Evolutionary conservation across 352 stramenopile genomes (phyloP).

Genomic region (Globisporangium nodosum): DNA sequence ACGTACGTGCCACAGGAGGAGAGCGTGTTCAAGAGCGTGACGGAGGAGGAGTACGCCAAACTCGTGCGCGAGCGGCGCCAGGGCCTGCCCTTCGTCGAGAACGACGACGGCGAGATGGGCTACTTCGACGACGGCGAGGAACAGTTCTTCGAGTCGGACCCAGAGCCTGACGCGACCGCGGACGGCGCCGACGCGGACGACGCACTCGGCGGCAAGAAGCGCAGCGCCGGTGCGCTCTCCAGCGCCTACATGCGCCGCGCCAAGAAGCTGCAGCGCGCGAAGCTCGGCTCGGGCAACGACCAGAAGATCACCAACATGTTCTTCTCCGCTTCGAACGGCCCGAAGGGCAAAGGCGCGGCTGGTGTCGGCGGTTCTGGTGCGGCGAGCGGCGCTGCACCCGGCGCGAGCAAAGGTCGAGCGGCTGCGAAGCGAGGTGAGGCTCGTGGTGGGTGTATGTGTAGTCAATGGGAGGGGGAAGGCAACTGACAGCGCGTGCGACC

Average conservation of each 20-base stretch:
- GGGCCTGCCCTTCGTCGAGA: constrained; percentile 71
- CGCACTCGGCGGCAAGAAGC: constrained; percentile 45
- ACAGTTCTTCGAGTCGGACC: constrained; percentile 85
- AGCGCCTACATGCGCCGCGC: constrained; percentile 67
- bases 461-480: background rate
- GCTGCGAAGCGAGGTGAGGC: constrained; percentile 38
- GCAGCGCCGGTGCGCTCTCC: constrained; percentile 67
- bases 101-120: constrained; percentile 80
- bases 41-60: constrained; percentile 81
- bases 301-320: constrained; percentile 90
- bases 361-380: background rate
- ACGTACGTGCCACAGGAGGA: constrained; percentile 71
- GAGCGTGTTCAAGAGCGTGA: constrained; percentile 83
- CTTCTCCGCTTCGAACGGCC: constrained; percentile 48
- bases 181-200: constrained; percentile 41
- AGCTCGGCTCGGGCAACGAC: constrained; percentile 61
- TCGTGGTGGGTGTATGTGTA: background rate
- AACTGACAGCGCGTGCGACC: background rate
- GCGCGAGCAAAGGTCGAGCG: constrained; percentile 8
- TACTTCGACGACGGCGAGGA: constrained; percentile 89
- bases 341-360: constrained; percentile 27
- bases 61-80: constrained; percentile 75
- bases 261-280: constrained; percentile 82
- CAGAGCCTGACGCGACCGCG: constrained; percentile 37
- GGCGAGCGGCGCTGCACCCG: constrained; percentile 14